phyloP scores from a whole-genome alignment of 352 stramenopile genomes.

The Phytopythium aichiense region DNA sequence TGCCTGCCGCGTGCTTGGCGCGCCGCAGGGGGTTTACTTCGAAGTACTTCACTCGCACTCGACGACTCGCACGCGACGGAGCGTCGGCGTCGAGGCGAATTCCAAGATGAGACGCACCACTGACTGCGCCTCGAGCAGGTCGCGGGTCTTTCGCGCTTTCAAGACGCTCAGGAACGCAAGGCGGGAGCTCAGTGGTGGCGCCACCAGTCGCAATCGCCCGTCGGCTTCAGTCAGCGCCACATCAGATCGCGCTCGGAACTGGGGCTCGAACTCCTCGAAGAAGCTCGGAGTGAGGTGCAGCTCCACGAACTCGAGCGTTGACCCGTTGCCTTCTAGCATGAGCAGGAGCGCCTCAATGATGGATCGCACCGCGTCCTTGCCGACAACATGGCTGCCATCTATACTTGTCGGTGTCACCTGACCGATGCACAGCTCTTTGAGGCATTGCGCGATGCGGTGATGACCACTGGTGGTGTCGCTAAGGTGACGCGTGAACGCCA shows the following conservation, averaged over 20 bases:
- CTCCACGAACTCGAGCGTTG: background rate
- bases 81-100: background rate
- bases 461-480: conserved; percentile 7
- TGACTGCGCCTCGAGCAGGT: background rate
- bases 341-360: background rate
- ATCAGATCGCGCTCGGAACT: background rate
- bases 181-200: background rate
- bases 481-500: conserved; percentile 15
- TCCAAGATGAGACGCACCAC: background rate
- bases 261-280: background rate
- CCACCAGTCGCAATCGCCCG: background rate
- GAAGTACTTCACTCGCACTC: background rate
- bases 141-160: background rate
- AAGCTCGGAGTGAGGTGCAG: background rate
- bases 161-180: conserved; percentile 4
- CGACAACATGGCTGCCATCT: background rate
- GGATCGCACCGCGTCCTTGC: background rate
- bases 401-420: background rate
- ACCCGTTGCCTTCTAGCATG: background rate
- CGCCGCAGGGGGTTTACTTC: too few relatives aligned
- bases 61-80: background rate
- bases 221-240: background rate
- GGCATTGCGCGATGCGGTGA: background rate
- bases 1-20: too few relatives aligned
- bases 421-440: conserved; percentile 13